These are phyloP conservation scores for Zarea fungicola DNA, from an alignment of 2,329 filamentous ascomycete species.

Conservation along the genomic window DNA sequence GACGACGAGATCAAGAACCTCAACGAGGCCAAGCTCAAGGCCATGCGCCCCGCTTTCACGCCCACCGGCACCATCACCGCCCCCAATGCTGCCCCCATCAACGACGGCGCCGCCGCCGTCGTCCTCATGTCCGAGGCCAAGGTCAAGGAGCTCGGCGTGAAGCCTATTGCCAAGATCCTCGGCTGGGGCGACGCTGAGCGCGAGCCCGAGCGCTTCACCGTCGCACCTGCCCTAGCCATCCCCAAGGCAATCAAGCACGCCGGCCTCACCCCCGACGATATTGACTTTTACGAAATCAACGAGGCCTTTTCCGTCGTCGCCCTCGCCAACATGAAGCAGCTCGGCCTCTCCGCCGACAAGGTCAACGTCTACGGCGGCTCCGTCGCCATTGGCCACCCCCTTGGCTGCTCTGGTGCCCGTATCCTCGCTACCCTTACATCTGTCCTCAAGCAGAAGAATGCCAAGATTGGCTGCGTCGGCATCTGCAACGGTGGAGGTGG, in stretches of 20 bases:
- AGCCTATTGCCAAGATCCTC: slow-evolving; percentile 91
- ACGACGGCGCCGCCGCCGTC: slow-evolving; percentile 87
- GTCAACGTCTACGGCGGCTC: slow-evolving; percentile 95
- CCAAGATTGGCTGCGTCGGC: slow-evolving; percentile 86
- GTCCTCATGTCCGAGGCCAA: slow-evolving; percentile 93
- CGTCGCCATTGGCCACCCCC: slow-evolving; percentile 90
- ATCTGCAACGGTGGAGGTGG: slow-evolving; percentile 98
- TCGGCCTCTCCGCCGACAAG: slow-evolving; percentile 72
- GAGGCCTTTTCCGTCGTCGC: slow-evolving; percentile 98
- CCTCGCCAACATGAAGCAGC: slow-evolving; percentile 91
- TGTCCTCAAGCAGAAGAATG: slow-evolving; percentile 84
- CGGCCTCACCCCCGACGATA: slow-evolving; percentile 66
- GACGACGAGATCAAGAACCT: slow-evolving; percentile 98
- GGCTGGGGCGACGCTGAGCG: slow-evolving; percentile 96
- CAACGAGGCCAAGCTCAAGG: slow-evolving; percentile 75
- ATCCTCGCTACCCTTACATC: slow-evolving; percentile 87
- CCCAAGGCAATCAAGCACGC: slow-evolving; percentile 97
- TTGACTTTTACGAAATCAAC: slow-evolving; percentile 98
- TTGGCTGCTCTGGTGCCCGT: slow-evolving; percentile 88
- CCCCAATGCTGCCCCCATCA: slow-evolving; percentile 92
- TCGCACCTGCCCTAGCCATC: slow-evolving; percentile 85
- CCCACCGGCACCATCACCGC: slow-evolving; percentile 87
- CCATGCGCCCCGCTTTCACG: slow-evolving; percentile 79
- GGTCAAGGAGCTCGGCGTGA: slow-evolving; percentile 85
- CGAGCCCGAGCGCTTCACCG: slow-evolving; percentile 91